Base-by-base conservation (phyloP, 1,139 yeast genomes). In the Komagataea norvegica region DNA sequence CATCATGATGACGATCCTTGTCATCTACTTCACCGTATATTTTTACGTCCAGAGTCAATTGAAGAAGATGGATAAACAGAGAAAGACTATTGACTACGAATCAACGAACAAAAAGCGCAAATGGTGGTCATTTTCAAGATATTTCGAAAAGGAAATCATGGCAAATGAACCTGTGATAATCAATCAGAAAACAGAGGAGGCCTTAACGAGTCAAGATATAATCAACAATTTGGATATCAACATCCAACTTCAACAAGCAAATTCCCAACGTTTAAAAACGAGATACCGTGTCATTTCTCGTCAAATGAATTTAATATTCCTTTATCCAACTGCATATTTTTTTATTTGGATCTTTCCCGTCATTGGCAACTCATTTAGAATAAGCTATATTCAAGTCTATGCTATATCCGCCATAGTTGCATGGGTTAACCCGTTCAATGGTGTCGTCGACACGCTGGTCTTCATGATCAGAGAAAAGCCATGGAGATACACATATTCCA, bases 261-360 rank as follows among this genome's bases (percentile, higher is more conserved):
- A 49, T 33, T 35, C 47, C 3, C 42, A 44, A 33, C 33, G 44
- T 18, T 30, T 53, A 7, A 42, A 46, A 25, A 42, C 46, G 3
- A 38, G 55, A n/a, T 51, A 51, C 29, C 46, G 41, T 31, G 70
- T 76, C 48, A 84, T 88, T 40, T 79, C 81, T 53, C 79, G 79
- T 43, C 95, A 87, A 60, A 78, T 86, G 72, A 79, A 79, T 48
- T 70, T 83, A 15, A 81, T 88, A 35, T 86, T 88, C 58, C 70
- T 88, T 29, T 88, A 88, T 57, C 96, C 96, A 2, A 64, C 82
- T 29, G 84, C 95, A 1, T 88, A 86, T 57, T 68, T 84, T 40
- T 67, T 84, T 29, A 62, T 87, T 34, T 87, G 96, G 95, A 56
- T 81, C 13, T 80, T 85, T 48, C 96, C 96, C 1, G 74, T 86